Evolutionary conservation across 225 moss, liverwort and hornwort species (phyloP), one percentile per base, ranked within the genome.

Genomic region (Rhytidiadelphus loreus): DNA sequence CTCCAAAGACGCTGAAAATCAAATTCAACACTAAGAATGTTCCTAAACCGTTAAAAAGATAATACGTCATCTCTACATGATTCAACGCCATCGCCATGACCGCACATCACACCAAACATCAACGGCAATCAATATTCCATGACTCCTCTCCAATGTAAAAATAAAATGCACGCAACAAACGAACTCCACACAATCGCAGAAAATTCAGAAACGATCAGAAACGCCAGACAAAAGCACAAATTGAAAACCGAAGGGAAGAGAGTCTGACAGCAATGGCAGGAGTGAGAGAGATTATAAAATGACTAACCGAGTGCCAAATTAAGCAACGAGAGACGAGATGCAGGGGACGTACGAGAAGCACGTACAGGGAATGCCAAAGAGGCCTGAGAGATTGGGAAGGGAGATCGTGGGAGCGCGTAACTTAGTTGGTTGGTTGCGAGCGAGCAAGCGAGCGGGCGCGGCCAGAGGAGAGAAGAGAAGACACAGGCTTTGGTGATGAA

Each of bases 271-370:
- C 76, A 76, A 86, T 76, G 88, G 82, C 85, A 82, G 58, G 75
- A 69, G 82, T 52, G 41, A 30, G 81, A 60, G 53, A 70, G 58
- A 85, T 82, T 88, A 59, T n/a, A 52, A 35, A 80, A 78, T 65
- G 90, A 86, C 65, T 74, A 85, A 92, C 90, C 81, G 55, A 83
- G 30, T 58, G 83, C 65, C 86, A 89, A 92, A 90, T 90, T 92
- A 85, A 86, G 89, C 69, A 76, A 85, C 76, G 70, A 75, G 43
- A 80, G 86, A 84, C 86, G 35, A 17, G 79, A 78, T 64, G 80
- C 77, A 80, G 87, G 70, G 69, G n/a, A 77, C 29, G 80, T 80
- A 59, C 75, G 70, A 61, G 76, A 63, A 78, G 78, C 81, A 71
- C 92, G 85, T 87, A 89, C 90, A 87, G 78, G 71, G 75, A 84